Conservation (phyloP, 108 stramenopile species). For the Fragilaria crotonensis region DNA sequence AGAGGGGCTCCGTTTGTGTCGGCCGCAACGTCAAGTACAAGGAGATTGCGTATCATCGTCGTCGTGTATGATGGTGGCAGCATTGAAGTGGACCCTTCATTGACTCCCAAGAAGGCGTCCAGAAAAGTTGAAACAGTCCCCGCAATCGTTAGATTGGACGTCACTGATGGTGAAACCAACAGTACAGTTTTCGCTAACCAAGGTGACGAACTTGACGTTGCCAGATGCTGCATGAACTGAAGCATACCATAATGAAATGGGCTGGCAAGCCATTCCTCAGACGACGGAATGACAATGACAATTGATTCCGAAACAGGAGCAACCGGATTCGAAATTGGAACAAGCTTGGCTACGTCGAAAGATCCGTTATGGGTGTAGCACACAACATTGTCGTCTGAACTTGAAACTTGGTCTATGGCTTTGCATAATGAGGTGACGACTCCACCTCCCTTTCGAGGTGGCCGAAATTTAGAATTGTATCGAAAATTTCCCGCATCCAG, state of each 20-base stretch:
- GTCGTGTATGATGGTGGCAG: constrained; percentile 44
- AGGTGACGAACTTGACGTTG: constrained; percentile 30
- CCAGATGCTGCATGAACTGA: constrained; percentile 43
- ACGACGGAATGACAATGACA: constrained; percentile 53
- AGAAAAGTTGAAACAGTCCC: constrained; percentile 32
- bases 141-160: constrained; percentile 8
- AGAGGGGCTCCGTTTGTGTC: neutral
- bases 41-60: constrained; percentile 53
- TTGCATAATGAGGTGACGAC: neutral
- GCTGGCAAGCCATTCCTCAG: constrained; percentile 40
- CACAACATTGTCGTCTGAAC: neutral
- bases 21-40: constrained; percentile 40
- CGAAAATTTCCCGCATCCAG: constrained; percentile 33
- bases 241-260: constrained; percentile 39
- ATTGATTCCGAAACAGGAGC: constrained; percentile 59
- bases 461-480: constrained; percentile 11
- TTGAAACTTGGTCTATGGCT: neutral
- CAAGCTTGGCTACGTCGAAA: constrained; percentile 50
- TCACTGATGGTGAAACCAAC: constrained; percentile 46
- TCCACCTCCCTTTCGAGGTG: neutral
- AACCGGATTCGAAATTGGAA: constrained; percentile 26
- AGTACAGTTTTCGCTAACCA: constrained; percentile 76
- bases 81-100: constrained; percentile 6
- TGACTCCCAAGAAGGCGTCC: constrained; percentile 26
- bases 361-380: neutral